Evolutionary conservation across 345 rosid species (phyloP), one percentile per base, ranked within the genome.

Genomic region (Balakata baccata): DNA sequence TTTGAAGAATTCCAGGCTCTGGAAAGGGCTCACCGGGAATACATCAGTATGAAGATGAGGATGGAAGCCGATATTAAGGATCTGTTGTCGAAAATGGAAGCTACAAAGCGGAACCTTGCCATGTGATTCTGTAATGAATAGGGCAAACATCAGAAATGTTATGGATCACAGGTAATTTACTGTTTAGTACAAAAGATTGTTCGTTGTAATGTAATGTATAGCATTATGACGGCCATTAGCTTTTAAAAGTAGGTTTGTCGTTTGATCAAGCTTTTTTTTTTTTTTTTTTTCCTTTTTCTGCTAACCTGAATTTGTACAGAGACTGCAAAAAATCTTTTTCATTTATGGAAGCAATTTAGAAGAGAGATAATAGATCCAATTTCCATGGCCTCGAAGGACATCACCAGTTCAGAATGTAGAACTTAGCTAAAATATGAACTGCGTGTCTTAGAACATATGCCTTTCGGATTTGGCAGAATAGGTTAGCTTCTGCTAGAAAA

Each of bases 61-160:
- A 92, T 92, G 98, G 97, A 92, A 83, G 85, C 90, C 16, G 99
- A 95, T 75, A 91, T 95, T 67, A 92, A 89, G 71, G 93, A 89
- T 78, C 86, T 92, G n/a, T 77, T 92, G 64, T 60, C 84, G 85
- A 90, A 87, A 84, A 88, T 95, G 97, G 99, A 95, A 83, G 86
- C 92, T 37, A 88, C 98, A 25, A 91, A 85, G 74, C 86, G 84
- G 64, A 89, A 87, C 71, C 80, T 90, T 56, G 75, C 89, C 81
- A 77, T 84, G 80, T 89, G 85, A 90, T 74, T 29, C 25, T 41
- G 64, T 58, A 29, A 57, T 23, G 58, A 37, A 11, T 22, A 17
- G 18, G 22, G 74, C 8, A 68, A 64, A 63, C 72, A 7, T 20
- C 43, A 59, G 78, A 56, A 68, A 38, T 70, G 64, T 66, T 56